Evolutionary conservation across 1,284 basidiomycete genomes (phyloP), one percentile per base, ranked within the genome.

Genomic region (Leccinum pseudoinsigne): DNA sequence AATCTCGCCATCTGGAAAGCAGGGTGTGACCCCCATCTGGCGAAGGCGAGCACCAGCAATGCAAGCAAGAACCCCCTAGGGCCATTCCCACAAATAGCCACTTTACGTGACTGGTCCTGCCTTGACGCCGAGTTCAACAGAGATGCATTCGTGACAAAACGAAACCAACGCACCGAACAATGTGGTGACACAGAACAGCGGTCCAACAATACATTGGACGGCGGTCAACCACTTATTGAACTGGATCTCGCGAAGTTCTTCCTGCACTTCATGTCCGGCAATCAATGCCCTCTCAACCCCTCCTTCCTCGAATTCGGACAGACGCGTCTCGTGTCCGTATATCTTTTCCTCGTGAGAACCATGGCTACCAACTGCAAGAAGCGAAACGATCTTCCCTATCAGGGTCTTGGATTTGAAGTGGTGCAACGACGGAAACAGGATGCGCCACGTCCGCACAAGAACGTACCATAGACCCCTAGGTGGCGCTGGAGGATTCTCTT

Each of bases 341-440:
- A 62, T 18, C 71, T 86, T 86, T 73, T 88, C 86, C 42, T 78
- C 77, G 42, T 81, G 71, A n/a, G 69, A 68, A 12, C 74, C 73
- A 23, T 71, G 62, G 40, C 70, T 71, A 14, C 81, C 77, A 68
- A 34, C 88, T 7, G 94, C 94, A 61, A 96, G 84, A 14, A 97
- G 69, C 0, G 90, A 87, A 0, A 93, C 89, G 21, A 92, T 77
- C 76, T 88, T 88, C 4, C 91, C 92, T 7, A 92, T 68, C 60
- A 87, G 70, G 10, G 89, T 88, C 75, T 97, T 96, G 55, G 82
- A 80, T 31, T 79, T 69, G 74, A 97, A 91, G 62, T 86, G 82
- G 64, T 92, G 87, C 5, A 99, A 77, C 0, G 95, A 94, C 0
- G 97, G 96, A 77, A 97, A 97, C 12, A 98, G 81, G 1, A 87